Base-by-base conservation (phyloP, 805 yeast genomes). In the Ogataea siamensis region DNA sequence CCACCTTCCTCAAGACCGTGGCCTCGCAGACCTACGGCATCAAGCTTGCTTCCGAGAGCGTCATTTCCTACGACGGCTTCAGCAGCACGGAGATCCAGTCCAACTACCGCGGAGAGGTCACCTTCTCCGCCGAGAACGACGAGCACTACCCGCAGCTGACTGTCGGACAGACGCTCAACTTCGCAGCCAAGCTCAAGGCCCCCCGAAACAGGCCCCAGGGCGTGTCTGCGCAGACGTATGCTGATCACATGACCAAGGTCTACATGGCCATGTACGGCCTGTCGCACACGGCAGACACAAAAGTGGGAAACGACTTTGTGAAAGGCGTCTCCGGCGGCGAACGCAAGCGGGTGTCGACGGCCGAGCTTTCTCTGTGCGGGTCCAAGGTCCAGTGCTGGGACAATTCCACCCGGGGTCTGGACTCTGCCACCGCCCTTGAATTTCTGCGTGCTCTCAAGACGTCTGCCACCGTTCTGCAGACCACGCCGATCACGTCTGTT, bases 291-390 rank as follows among this genome's bases (percentile, higher is more conserved):
- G 59, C 67, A 33, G 56, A 75, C 44, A 74, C 81, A 19, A 70
- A 68, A 42, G 82, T 78, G 21, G 83, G 83, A 54, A 68, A 74
- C 51, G 80, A 76, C 45, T 73, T 66, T 40, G 66, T 75, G 19
- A 68, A 78, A 58, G 82, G 82, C 58, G 75, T 76, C 38, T 74
- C 80, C 21, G 82, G 81, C 51, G 81, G 82, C 63, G 81, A 76
- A 56, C 65, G 81, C 49, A 76, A 75, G 58, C 66, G 82, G 59
- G 78, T 76, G 15, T 73, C 79, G 13, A 74, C 76, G 53, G 78
- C 78, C 16, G 82, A 76, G 53, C 76, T 56, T 20, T 55, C 63
- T 2, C 43, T 56, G 29, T 55, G 60, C 46, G 61, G 58, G 10
- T 43, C 57, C 4, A 52, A 46, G 19, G 14, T 74, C 19, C 77